Evolutionary conservation across 2,329 filamentous ascomycete species (phyloP), one percentile per base, ranked within the genome.

Genomic region (Diaporthe longicolla): DNA sequence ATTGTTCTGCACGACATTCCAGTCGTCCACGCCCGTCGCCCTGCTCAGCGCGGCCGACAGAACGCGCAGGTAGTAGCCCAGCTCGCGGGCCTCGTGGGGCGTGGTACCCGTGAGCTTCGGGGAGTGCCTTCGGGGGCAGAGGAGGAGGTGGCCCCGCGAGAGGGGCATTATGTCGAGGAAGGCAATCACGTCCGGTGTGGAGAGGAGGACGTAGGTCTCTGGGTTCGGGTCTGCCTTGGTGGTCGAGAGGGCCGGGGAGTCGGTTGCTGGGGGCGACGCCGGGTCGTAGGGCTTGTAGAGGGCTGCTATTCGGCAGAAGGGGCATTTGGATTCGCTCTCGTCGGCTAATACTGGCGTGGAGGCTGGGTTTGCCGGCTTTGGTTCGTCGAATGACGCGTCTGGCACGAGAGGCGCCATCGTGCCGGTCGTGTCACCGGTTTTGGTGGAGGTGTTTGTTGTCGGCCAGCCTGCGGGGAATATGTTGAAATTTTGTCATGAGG

Each of bases 1-100:
- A 79, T 98, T 98, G 82, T 98, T 98, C 85, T 98, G 96, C 72
- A 98, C 94, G 40, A 98, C 91, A 83, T 99, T 99, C 93, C 96
- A 98, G 84, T 98, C 95, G 68, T 87, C 87, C 1, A 94, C 90
- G 13, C 92, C 93, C 3, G 92, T 94, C 0, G 91, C 90, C 69
- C 87, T 87, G 43, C 91, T 89, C 50, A 98, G 87, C 0, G 94
- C 93, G 26, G 90, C 86, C 24, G 93, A 94, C 3, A 98, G 85
- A 4, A 96, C 83, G 45, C 94, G 91, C 37, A 97, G 88, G 85
- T 88, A 90, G 75, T 82, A 81, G 79, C 94, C 91, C 72, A 97
- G 87, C 79, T 93, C 92, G 72, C 87, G 86, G 32, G 92, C 90
- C 81, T 95, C 93, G 61, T 82, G 81, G 0, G 89, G 84, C 0